Base-by-base conservation (phyloP, 2,329 filamentous ascomycete species). In the Talaromyces amestolkiae region DNA sequence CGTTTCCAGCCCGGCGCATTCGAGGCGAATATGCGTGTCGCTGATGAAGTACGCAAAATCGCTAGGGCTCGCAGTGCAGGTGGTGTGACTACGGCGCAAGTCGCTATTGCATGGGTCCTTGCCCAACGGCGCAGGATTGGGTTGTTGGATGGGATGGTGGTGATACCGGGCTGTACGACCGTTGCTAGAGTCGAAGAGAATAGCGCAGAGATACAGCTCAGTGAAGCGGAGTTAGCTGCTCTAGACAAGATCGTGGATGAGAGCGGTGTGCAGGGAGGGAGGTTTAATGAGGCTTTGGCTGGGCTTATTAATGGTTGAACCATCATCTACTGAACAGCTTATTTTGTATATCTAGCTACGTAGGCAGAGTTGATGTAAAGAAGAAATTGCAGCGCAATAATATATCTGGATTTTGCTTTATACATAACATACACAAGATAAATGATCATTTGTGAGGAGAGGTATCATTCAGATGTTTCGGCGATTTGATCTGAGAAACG, bases 1-100 rank as follows among this genome's bases (percentile, higher is more conserved):
- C 80, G 82, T n/a, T 87, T 85, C 74, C 78, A 83, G 66, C 79
- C 79, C 1, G 83, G 82, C 45, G 80, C 81, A 61, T 81, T 85
- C 70, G 72, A 79, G 58, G 76, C 81, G 64, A 86, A 86, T 70
- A 71, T 83, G 31, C 76, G 81, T 69, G 76, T 85, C 3, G 79
- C 84, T 13, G 72, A 80, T 2, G 76, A 80, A 66, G 72, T 85
- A 9, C 74, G 79, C 56, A 73, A 75, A 24, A 71, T 85, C 51
- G 83, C 82, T 63, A 75, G 64, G n/a, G 9, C 56, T 3, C 13
- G 56, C 3, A 15, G 19, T 9, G 24, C 7, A 4, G 43, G 6
- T 22, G 33, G 33, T 17, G 56, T 77, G 24, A 76, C 80, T 2
- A 75, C 79, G 3, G 77, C 78, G 3, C 83, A 85, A 72, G 73